Percentiles rank a stretch among this genome's conserved stretches.
Conservation (phyloP, 352 stramenopile genomes). For the Globisporangium takayamanum region DNA sequence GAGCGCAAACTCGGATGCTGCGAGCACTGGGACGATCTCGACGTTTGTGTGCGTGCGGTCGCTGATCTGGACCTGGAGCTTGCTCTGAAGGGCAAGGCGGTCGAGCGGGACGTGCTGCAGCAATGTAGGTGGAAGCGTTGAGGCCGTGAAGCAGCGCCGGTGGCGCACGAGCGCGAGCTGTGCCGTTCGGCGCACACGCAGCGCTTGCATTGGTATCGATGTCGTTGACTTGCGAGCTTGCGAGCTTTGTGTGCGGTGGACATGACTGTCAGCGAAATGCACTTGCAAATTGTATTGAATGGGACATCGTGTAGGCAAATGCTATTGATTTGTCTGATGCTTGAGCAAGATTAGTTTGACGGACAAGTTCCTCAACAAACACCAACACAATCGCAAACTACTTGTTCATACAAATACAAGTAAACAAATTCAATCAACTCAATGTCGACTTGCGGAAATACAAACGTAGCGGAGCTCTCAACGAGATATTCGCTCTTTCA, state of each 20-base stretch:
- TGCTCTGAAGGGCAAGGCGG: constrained; percentile 31
- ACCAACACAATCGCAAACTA: too few species aligned
- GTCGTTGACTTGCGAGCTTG: too few species aligned
- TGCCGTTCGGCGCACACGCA: not conserved
- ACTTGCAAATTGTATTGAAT: too few species aligned
- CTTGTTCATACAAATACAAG: too few species aligned
- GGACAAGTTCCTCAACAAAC: too few species aligned
- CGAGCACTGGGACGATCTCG: constrained; percentile 46
- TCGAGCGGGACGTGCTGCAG: constrained; percentile 27
- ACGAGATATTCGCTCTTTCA: not conserved
- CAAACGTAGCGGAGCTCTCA: too few species aligned
- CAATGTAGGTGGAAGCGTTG: not conserved
- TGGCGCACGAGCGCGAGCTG: constrained; percentile 1
- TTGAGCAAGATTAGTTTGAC: too few species aligned
- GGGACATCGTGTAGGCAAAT: too few species aligned
- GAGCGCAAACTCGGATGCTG: constrained; percentile 39
- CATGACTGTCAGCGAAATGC: too few species aligned
- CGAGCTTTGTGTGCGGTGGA: not conserved
- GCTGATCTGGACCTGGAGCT: constrained; percentile 34
- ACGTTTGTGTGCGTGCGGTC: constrained; percentile 27
- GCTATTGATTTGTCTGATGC: too few species aligned
- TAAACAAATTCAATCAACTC: too few species aligned
- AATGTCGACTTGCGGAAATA: too few species aligned
- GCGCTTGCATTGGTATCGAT: constrained; percentile 10
- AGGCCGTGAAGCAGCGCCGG: not conserved